Evolutionary conservation across 2,329 filamentous ascomycete species (phyloP).

Genomic region (Ophiobolus disseminans): DNA sequence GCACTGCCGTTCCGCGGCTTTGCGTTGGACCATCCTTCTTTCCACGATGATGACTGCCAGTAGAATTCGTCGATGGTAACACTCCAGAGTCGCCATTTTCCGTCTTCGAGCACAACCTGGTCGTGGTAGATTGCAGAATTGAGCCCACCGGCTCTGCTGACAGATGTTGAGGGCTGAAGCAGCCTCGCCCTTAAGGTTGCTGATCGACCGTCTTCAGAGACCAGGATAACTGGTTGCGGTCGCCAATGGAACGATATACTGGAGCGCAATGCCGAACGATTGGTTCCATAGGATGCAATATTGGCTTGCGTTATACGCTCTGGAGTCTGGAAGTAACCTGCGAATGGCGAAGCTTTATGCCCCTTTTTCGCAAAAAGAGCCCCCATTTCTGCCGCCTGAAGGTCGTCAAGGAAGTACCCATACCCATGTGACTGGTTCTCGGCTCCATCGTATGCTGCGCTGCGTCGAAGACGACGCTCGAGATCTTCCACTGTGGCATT

Average conservation of each 20-base stretch:
- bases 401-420: conserved; percentile 30
- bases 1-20: conserved; percentile 20
- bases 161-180: conserved; percentile 32
- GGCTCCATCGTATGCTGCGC: conserved; percentile 29
- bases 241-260: conserved; percentile 38
- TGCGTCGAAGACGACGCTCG: conserved; percentile 24
- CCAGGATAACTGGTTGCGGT: conserved; percentile 33
- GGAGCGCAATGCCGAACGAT: conserved; percentile 22
- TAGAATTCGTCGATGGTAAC: conserved; percentile 39
- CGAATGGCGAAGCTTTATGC: conserved; percentile 33
- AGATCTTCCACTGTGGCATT: conserved; percentile 18
- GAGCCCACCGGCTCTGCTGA: conserved; percentile 26
- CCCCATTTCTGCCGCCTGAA: conserved; percentile 26
- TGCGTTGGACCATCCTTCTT: conserved; percentile 30
- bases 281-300: conserved; percentile 28
- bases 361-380: conserved; percentile 27
- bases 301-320: conserved; percentile 27
- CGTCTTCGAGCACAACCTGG: conserved; percentile 33
- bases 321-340: conserved; percentile 31
- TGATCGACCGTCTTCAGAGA: conserved; percentile 33
- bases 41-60: conserved; percentile 32
- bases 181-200: conserved; percentile 29
- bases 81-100: conserved; percentile 35
- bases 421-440: conserved; percentile 34
- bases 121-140: conserved; percentile 38